Evolutionary conservation across 305 asterid species (phyloP).

Genomic region (Fraxinus ornus): DNA sequence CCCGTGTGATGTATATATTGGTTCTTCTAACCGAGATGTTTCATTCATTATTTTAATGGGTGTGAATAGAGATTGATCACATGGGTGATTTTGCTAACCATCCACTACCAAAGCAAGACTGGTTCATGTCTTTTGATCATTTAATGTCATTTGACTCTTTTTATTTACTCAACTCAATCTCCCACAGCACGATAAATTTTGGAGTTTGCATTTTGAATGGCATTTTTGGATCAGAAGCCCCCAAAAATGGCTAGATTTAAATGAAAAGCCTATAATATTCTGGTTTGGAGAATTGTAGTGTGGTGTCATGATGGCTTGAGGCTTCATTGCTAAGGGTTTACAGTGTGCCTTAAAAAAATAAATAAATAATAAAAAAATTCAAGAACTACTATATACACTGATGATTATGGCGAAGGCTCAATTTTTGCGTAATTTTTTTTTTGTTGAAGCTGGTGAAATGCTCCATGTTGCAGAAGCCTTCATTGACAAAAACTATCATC

Average conservation of each 20-base stretch:
- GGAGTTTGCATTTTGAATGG: not conserved
- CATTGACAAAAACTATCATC: constrained; percentile 86
- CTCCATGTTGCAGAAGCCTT: constrained; percentile 98
- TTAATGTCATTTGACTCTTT: not conserved
- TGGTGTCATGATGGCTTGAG: not conserved
- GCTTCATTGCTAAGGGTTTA: not conserved
- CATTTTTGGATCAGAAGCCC: not conserved
- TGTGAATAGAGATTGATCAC: not conserved
- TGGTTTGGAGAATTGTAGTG: not conserved
- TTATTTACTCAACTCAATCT: not conserved
- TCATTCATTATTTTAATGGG: not conserved
- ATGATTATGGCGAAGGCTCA: not conserved
- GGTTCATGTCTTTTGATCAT: not conserved
- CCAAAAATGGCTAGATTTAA: not conserved
- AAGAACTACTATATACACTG: not conserved
- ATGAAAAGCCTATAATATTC: not conserved
- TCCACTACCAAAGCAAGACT: not conserved
- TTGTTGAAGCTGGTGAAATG: constrained; percentile 92
- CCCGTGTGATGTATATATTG: not conserved
- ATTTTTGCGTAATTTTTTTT: not conserved
- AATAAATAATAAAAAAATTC: not conserved
- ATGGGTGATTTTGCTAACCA: not conserved
- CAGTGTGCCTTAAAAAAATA: not conserved
- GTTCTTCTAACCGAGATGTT: not conserved
- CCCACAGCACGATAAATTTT: not conserved